These are phyloP conservation scores for Komagataella ulmi DNA, from an alignment of 805 yeast genomes.

Conservation along the genomic window DNA sequence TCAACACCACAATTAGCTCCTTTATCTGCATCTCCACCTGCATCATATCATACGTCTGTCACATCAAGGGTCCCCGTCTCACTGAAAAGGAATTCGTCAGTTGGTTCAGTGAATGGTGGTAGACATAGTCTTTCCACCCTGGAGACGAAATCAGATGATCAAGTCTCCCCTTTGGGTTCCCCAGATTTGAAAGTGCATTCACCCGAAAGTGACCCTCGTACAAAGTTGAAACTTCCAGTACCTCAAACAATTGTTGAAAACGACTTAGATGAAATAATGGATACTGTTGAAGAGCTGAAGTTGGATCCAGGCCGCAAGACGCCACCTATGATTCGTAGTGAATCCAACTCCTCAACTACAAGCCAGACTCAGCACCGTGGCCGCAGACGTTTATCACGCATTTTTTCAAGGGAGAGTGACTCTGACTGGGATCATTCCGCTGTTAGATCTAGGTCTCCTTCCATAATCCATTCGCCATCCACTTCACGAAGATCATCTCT, in stretches of 20 bases:
- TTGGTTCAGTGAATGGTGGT: not conserved
- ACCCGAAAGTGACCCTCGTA: constrained; percentile 2
- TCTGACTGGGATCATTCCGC: not conserved
- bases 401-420: not conserved
- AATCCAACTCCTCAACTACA: not conserved
- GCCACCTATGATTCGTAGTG: not conserved
- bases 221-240: constrained; percentile 14
- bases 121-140: not conserved
- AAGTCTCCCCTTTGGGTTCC: not conserved
- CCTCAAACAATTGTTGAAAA: constrained; percentile 17
- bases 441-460: not conserved
- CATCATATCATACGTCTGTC: not conserved
- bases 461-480: constrained; percentile 1
- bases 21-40: not conserved
- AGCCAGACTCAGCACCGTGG: not conserved
- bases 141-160: not conserved
- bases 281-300: constrained; percentile 2
- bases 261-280: constrained; percentile 18
- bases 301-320: not conserved
- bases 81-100: not conserved
- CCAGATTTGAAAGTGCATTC: not conserved
- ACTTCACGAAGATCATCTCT: not conserved
- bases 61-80: not conserved
- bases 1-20: not conserved
- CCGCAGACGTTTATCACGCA: not conserved